Base-by-base conservation (phyloP, 345 rosid genomes). In the Ceriops decandra region DNA sequence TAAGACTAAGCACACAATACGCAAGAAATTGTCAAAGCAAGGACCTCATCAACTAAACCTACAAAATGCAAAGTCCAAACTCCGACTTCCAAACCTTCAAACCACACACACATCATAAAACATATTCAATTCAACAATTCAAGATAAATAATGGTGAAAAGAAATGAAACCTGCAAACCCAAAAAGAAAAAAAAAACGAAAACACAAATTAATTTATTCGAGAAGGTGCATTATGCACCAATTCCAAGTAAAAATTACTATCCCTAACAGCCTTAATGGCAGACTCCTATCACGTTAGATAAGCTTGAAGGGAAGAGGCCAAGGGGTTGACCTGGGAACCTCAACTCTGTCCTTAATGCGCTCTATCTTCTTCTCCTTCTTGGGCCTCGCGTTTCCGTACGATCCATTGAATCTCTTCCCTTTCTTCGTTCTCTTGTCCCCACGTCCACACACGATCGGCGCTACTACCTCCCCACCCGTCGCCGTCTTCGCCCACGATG, bases 291-390 rank as follows among this genome's bases (percentile, higher is more conserved):
- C n/a, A 53, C 26, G 53, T 82, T 78, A 95, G 69, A 91, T 88
- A 85, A 95, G 91, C 87, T 90, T 95, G 87, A 95, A 95, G 74
- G 97, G 97, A 33, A 92, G 96, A 78, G 98, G 99, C 99, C 97
- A 95, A 47, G 99, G 98, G 60, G 97, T 95, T 42, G 98, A 92
- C 88, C 93, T 90, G 79, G 98, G 99, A 33, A 92, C 85, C 78
- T 95, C 98, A 17, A 87, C 84, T 80, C 74, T 95, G 61, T 91
- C 99, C 73, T 95, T 91, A 77, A 92, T 81, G 5, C 99, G 84
- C 75, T 92, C 90, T 2, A 88, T 86, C 96, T 54, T 90, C 91
- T 95, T 90, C 76, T 95, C 92, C 79, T 87, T 95, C 85, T 87
- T 90, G 53, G 96, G 93, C 81, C 97, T 82, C 69, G 92, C 72